Conservation (phyloP, 352 stramenopile genomes). For the Globisporangium canariense region DNA sequence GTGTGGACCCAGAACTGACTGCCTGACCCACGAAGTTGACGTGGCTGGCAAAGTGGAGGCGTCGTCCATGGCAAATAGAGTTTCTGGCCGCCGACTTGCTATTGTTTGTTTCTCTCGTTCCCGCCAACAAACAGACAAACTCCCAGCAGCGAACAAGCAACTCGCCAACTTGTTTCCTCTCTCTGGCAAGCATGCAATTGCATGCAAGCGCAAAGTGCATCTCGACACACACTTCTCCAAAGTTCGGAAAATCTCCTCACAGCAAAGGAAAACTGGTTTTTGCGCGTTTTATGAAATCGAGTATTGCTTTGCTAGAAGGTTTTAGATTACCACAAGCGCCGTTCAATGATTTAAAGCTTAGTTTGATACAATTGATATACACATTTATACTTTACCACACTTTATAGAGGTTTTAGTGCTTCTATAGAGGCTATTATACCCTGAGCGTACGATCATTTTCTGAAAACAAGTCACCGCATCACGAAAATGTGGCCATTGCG, state of each 20-base stretch:
- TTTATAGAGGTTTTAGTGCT: not conserved
- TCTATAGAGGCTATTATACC: not conserved
- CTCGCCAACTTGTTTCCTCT: no score
- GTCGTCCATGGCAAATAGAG: not conserved
- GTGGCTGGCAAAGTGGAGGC: not conserved
- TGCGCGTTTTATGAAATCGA: not conserved
- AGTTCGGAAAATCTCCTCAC: not conserved
- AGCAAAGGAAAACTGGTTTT: not conserved
- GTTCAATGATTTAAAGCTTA: not conserved
- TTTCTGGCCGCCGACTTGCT: no score
- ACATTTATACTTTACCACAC: not conserved
- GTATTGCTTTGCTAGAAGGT: not conserved
- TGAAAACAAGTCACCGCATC: not conserved
- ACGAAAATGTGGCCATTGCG: not conserved
- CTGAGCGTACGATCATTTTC: not conserved
- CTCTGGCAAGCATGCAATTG: not conserved
- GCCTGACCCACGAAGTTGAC: not conserved
- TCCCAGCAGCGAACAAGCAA: no score
- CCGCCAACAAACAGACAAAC: not conserved
- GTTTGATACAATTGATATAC: not conserved
- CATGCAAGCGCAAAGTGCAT: not conserved
- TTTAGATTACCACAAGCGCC: not conserved
- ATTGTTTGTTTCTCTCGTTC: not conserved
- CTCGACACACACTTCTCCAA: not conserved
- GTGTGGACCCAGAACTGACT: not conserved